phyloP scores from a whole-genome alignment of 805 yeast species.

The Metschnikowia koreensis region DNA sequence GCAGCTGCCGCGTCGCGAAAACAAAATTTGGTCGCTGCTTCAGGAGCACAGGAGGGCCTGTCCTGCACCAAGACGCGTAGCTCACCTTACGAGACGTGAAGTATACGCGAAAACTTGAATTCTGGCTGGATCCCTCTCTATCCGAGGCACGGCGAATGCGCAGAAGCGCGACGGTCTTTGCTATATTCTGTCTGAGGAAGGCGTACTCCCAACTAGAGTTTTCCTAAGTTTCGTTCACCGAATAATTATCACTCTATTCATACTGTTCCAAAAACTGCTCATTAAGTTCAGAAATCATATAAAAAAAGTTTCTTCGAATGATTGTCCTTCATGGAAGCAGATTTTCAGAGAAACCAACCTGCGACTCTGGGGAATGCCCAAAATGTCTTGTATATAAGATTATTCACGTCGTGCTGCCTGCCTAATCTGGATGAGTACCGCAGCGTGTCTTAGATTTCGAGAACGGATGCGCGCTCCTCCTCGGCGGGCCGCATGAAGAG shows the following conservation, averaged over 20 bases:
- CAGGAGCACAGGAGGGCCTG: conserved; percentile 17
- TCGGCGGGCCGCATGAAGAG: not conserved
- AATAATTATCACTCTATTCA: too few species aligned
- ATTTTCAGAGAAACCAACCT: not conserved
- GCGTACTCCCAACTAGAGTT: not conserved
- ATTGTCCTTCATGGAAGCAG: too few species aligned
- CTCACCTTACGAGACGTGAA: conserved; percentile 2
- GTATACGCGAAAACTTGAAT: not conserved
- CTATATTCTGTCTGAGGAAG: not conserved
- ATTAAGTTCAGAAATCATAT: too few species aligned
- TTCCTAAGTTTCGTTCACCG: too few species aligned
- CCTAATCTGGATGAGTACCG: not conserved
- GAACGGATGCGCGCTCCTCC: not conserved
- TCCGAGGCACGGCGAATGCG: conserved; percentile 2
- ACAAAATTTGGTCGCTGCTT: conserved; percentile 9
- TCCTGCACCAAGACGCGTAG: conserved; percentile 12
- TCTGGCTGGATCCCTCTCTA: not conserved
- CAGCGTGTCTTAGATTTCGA: not conserved
- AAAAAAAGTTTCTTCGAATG: too few species aligned
- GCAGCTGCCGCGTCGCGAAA: conserved; percentile 18
- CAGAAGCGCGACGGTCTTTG: not conserved
- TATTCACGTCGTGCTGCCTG: not conserved
- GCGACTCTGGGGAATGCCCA: not conserved
- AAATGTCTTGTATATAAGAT: not conserved
- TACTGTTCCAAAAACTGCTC: too few species aligned